Evolutionary conservation across 2,329 filamentous ascomycete genomes (phyloP).

Genomic region (Penicillium digitatum): DNA sequence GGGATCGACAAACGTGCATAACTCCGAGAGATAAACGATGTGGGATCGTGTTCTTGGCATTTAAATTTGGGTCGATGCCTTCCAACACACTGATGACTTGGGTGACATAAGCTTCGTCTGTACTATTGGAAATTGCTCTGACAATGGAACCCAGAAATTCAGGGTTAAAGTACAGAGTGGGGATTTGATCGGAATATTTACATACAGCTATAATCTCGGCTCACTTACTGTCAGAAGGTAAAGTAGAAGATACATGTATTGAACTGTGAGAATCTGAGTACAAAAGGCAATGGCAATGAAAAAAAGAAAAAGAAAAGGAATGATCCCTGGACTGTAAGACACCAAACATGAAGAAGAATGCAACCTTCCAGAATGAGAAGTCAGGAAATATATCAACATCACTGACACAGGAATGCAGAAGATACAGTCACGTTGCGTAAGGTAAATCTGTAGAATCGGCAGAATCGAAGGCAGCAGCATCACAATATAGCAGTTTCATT

Average conservation of each 20-base stretch:
- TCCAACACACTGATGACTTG: not conserved
- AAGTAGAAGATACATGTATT: slow-evolving; percentile 26
- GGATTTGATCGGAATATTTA: not conserved
- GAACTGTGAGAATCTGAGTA: slow-evolving; percentile 20
- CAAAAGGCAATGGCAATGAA: slow-evolving; percentile 12
- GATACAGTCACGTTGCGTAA: not conserved
- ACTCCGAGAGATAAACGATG: slow-evolving; percentile 12
- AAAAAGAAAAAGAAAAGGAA: not conserved
- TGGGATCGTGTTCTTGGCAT: slow-evolving; percentile 1
- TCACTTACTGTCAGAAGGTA: not conserved
- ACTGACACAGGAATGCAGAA: slow-evolving; percentile 2
- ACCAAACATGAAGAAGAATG: slow-evolving; percentile 16
- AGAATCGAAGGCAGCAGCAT: not conserved
- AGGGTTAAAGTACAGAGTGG: not conserved
- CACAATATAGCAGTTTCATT: slow-evolving; percentile 1
- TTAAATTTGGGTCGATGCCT: not conserved
- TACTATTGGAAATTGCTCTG: not conserved
- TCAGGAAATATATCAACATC: slow-evolving; percentile 5
- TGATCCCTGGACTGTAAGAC: slow-evolving; percentile 16
- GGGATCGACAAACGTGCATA: slow-evolving; percentile 18
- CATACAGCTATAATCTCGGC: not conserved
- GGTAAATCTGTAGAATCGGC: slow-evolving; percentile 6
- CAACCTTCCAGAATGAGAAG: slow-evolving; percentile 4
- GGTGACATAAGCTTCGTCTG: too few species aligned
- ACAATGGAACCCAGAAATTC: not conserved